Evolutionary conservation across 2,329 filamentous ascomycete species (phyloP).

Genomic region (Ophiosphaerella korrae): DNA sequence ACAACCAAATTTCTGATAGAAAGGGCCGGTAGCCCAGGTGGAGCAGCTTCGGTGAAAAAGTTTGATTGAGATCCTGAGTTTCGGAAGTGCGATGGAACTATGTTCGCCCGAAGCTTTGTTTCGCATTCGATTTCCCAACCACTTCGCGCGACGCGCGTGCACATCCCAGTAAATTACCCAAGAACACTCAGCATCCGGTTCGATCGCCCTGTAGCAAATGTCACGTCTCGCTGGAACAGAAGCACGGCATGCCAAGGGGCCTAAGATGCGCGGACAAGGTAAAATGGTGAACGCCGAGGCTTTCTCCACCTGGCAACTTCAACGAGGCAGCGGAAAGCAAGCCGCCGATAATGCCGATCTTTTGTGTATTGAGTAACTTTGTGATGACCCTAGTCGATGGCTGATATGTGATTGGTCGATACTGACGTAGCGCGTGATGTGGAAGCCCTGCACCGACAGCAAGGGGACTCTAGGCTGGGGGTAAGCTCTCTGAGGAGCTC

Average conservation of each 20-base stretch:
- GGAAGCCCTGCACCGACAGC: background rate
- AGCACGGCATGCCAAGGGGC: background rate
- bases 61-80: background rate
- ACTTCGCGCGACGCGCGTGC: background rate
- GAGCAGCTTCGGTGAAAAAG: too few species aligned
- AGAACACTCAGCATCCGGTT: background rate
- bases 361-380: background rate
- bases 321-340: background rate
- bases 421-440: slow-evolving; percentile 6
- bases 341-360: slow-evolving; percentile 7
- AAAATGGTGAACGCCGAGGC: slow-evolving; percentile 1
- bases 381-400: background rate
- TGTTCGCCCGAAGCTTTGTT: background rate
- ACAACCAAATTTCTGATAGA: background rate
- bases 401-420: slow-evolving; percentile 5
- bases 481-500: background rate
- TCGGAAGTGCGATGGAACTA: background rate
- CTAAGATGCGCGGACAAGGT: background rate
- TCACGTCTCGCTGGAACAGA: background rate
- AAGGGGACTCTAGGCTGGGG: slow-evolving; percentile 2
- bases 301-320: slow-evolving; percentile 3
- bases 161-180: background rate
- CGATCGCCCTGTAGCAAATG: background rate
- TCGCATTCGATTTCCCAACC: background rate
- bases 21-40: too few species aligned